These are phyloP conservation scores for Penicillium sp. DNA, from an alignment of 2,329 filamentous ascomycete genomes.

Conservation along the genomic window DNA sequence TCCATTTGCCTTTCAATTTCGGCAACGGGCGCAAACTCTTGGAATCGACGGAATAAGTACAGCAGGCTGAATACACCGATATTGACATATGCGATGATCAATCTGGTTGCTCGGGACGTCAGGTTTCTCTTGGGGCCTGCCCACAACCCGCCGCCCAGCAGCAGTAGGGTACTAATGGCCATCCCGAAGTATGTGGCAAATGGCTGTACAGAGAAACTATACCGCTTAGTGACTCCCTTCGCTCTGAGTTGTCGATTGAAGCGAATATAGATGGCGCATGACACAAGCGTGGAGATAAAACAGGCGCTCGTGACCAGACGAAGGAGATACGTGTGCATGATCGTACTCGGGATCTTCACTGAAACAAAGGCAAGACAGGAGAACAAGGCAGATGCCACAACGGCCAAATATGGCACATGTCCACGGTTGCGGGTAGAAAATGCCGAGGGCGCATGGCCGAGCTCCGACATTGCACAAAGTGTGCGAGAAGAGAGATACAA, in stretches of 20 bases:
- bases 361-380: conserved; percentile 60
- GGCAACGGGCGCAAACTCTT: conserved; percentile 14
- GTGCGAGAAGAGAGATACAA: conserved; percentile 63
- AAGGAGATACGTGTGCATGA: conserved; percentile 61
- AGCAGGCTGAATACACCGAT: conserved; percentile 51
- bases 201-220: conserved; percentile 49
- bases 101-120: conserved; percentile 45
- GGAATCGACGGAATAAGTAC: conserved; percentile 45
- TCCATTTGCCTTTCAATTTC: neutral
- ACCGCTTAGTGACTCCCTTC: conserved; percentile 41
- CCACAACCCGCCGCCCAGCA: conserved; percentile 63
- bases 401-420: conserved; percentile 55
- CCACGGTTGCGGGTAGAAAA: conserved; percentile 51
- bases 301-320: conserved; percentile 60
- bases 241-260: conserved; percentile 42
- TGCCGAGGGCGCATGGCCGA: conserved; percentile 53
- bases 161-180: conserved; percentile 47
- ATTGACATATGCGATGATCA: conserved; percentile 57
- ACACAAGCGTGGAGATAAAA: conserved; percentile 60
- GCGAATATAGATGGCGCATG: conserved; percentile 49
- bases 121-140: conserved; percentile 51
- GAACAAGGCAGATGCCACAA: conserved; percentile 48
- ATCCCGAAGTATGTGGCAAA: conserved; percentile 58
- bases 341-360: conserved; percentile 49
- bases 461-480: conserved; percentile 55